These are phyloP conservation scores for Strigomonas galati DNA, from an alignment of 208 protist genomes.

Conservation along the genomic window DNA sequence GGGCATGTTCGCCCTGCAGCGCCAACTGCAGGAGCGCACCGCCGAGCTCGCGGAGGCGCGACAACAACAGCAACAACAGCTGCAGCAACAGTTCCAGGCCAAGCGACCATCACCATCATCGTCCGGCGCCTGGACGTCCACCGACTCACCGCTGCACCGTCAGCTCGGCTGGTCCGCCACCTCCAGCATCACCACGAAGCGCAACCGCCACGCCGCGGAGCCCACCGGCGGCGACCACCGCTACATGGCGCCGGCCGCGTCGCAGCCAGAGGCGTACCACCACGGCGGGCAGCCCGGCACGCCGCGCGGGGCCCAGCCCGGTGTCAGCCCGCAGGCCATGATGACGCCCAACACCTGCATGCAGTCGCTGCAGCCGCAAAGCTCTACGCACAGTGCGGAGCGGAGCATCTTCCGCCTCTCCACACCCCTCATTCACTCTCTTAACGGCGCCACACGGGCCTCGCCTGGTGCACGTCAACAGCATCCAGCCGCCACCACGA, in stretches of 20 bases:
- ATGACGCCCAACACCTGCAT: slow-evolving; percentile 6
- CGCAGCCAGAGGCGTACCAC: not conserved
- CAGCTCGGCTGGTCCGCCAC: slow-evolving; percentile 55
- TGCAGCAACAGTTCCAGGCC: too few relatives aligned
- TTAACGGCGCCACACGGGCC: not conserved
- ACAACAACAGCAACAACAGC: not conserved
- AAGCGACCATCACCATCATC: too few relatives aligned
- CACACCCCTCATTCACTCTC: slow-evolving; percentile 33
- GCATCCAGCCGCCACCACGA: not conserved
- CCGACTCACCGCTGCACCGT: slow-evolving; percentile 14
- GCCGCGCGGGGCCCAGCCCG: not conserved
- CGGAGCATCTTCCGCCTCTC: slow-evolving; percentile 36
- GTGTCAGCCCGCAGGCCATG: not conserved
- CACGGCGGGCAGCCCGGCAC: not conserved
- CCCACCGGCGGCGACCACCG: not conserved
- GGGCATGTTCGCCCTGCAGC: not conserved
- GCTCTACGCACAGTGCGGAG: not conserved
- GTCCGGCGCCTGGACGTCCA: slow-evolving; percentile 6
- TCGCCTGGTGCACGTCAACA: not conserved
- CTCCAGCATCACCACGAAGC: slow-evolving; percentile 1
- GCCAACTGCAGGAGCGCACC: not conserved
- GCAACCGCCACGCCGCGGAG: slow-evolving; percentile 16
- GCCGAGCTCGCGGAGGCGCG: not conserved
- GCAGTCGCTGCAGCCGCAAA: not conserved
- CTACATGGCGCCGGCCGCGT: not conserved